Conservation (phyloP, 2,329 filamentous ascomycete genomes). For the Chrysosphaeria jannelii region DNA sequence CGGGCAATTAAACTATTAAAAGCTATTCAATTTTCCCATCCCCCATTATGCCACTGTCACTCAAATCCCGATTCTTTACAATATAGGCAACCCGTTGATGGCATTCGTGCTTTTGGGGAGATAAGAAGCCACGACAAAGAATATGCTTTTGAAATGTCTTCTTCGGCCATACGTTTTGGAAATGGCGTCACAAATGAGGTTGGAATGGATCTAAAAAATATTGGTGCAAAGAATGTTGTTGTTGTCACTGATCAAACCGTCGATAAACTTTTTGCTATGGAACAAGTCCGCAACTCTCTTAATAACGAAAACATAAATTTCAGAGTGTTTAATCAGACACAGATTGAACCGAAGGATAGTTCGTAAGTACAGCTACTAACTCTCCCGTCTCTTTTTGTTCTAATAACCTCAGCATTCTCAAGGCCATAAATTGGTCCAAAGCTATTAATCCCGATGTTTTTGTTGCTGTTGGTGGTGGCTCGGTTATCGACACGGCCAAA, state of each 20-base stretch:
- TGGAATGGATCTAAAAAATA: constrained; percentile 88
- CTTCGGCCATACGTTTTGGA: constrained; percentile 79
- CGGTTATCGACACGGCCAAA: constrained; percentile 94
- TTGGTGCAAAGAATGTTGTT: constrained; percentile 62
- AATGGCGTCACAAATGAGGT: constrained; percentile 84
- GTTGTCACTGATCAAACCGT: constrained; percentile 79
- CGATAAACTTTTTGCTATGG: constrained; percentile 59
- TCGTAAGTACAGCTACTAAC: too few relatives aligned
- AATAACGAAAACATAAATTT: constrained; percentile 51
- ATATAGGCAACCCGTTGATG: constrained; percentile 12
- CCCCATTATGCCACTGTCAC: constrained; percentile 73
- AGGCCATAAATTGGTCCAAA: constrained; percentile 68
- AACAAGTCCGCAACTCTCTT: constrained; percentile 58
- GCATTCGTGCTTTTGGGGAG: constrained; percentile 44
- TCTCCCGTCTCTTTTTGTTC: constrained; percentile 4
- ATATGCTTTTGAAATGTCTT: constrained; percentile 97
- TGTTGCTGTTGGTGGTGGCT: constrained; percentile 72
- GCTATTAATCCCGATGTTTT: constrained; percentile 64
- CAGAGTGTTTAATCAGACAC: constrained; percentile 50
- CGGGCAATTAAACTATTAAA: too few relatives aligned
- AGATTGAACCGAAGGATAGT: constrained; percentile 81
- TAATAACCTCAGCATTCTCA: constrained; percentile 66
- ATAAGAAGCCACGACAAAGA: constrained; percentile 52
- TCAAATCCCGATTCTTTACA: constrained; percentile 62
- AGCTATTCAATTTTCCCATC: too few relatives aligned